Percentiles rank a stretch among this genome's conserved stretches.
These are phyloP conservation scores for Phytophthora meadii DNA, from an alignment of 352 stramenopile species.

Conservation along the genomic window DNA sequence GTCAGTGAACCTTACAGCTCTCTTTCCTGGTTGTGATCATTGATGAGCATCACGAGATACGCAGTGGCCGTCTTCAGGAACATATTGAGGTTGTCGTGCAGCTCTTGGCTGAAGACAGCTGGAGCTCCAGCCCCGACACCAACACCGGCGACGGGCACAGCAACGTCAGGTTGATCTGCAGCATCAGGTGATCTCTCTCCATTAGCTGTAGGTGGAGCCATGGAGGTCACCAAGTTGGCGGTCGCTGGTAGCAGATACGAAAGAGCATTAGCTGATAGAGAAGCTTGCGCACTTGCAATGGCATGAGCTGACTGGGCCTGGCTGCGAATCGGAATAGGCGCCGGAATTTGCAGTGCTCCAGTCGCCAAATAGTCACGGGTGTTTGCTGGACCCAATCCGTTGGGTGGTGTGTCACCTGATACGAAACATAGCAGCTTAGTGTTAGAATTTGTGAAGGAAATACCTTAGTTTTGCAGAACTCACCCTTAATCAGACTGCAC, in stretches of 20 bases:
- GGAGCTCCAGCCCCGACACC: background rate
- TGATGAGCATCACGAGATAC: slow-evolving; percentile 51
- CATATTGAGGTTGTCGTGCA: slow-evolving; percentile 49
- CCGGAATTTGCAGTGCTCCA: slow-evolving; percentile 15
- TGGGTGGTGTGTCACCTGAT: slow-evolving; percentile 27
- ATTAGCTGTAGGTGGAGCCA: slow-evolving; percentile 13
- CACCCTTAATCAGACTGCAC: slow-evolving; percentile 45
- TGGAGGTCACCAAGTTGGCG: slow-evolving; percentile 18
- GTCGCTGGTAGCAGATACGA: slow-evolving; percentile 43
- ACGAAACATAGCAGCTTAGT: background rate
- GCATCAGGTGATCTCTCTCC: background rate
- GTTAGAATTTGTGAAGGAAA: background rate
- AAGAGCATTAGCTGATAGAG: slow-evolving; percentile 30
- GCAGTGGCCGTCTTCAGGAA: slow-evolving; percentile 49
- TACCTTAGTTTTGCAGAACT: background rate
- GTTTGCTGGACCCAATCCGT: slow-evolving; percentile 17
- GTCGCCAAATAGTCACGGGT: slow-evolving; percentile 30
- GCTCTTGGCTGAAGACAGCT: slow-evolving; percentile 37
- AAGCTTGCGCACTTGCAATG: slow-evolving; percentile 32
- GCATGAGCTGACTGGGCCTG: slow-evolving; percentile 24
- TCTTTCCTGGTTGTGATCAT: slow-evolving; percentile 34
- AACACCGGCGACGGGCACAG: background rate
- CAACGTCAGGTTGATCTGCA: background rate
- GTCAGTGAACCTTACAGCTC: slow-evolving; percentile 12
- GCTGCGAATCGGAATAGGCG: slow-evolving; percentile 3